Base-by-base conservation (phyloP, 768 basidiomycete species). In the Strobilomyces echinocephalus region DNA sequence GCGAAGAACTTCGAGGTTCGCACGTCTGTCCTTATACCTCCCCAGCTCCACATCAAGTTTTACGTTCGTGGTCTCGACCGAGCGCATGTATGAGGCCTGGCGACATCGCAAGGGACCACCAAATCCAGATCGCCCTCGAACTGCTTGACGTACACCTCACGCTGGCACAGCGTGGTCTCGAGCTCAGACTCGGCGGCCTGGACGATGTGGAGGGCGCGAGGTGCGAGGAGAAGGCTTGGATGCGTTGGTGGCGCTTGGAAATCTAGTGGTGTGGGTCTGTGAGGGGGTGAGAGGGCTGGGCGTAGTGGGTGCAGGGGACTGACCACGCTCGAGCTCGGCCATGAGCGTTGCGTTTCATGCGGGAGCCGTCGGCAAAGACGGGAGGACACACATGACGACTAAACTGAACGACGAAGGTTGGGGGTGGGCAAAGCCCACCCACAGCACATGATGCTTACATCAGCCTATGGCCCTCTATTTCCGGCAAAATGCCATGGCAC, bases 51-150 rank as follows among this genome's bases (percentile, higher is more conserved):
- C 62, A 3, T 64, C 75, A 49, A 88, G 68, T 54, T 75, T 79
- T 1, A 77, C 68, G 55, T 90, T 90, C 2, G 74, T 73, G 6
- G 72, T 62, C 63, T 91, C 88, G 0, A 91, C 71, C 0, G 72
- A 74, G 0, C 80, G 79, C 43, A 85, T 69, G 59, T 91, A 81
- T 1, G 72, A 66, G 0, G 84, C 79, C 57, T 88, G 88, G 1
- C 82, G 79, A 42, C n/a, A n/a, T n/a, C n/a, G 83, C 73, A 46
- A 89, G 75, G 73, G 76, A 88, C 16, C 86, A 72, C 35, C 88
- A 72, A n/a, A n/a, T n/a, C n/a, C n/a, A n/a, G n/a, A 62, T 91
- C 90, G 16, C 79, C 72, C 61, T 90, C 86, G 10, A 92, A 73
- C 41, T 81, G 72, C 40, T 87, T 86, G 26, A 91, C 77, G 21